Evolutionary conservation across 1,139 yeast genomes (phyloP).

Genomic region (Lodderomyces jiufengensis): DNA sequence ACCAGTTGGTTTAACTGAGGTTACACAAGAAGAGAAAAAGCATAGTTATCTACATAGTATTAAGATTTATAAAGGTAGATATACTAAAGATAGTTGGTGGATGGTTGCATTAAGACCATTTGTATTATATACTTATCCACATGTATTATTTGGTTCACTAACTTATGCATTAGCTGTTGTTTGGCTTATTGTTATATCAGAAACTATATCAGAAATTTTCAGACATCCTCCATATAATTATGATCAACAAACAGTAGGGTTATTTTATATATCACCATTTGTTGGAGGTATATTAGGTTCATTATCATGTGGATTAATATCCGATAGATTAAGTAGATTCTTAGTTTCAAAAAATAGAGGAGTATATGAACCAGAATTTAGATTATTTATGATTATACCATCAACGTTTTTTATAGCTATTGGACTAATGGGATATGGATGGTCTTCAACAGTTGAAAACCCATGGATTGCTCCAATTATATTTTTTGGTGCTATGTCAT

Average conservation of each 20-base stretch:
- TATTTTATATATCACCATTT: slow-evolving; percentile 56
- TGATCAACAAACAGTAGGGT: slow-evolving; percentile 48
- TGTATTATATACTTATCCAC: slow-evolving; percentile 48
- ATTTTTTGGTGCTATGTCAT: slow-evolving; percentile 53
- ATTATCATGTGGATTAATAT: slow-evolving; percentile 46
- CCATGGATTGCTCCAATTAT: slow-evolving; percentile 60
- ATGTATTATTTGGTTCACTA: slow-evolving; percentile 51
- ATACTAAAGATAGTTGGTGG: slow-evolving; percentile 52
- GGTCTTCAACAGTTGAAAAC: slow-evolving; percentile 48
- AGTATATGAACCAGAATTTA: slow-evolving; percentile 60
- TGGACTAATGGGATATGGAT: slow-evolving; percentile 63
- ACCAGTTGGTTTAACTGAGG: slow-evolving; percentile 21
- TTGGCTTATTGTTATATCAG: slow-evolving; percentile 61
- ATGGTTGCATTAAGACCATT: slow-evolving; percentile 58
- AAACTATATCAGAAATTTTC: slow-evolving; percentile 52
- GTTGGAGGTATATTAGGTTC: slow-evolving; percentile 60
- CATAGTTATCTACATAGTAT: slow-evolving; percentile 21
- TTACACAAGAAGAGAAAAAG: slow-evolving; percentile 9
- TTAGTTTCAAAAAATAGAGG: slow-evolving; percentile 45
- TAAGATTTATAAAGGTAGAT: slow-evolving; percentile 40
- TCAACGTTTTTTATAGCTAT: slow-evolving; percentile 41
- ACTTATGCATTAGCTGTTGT: slow-evolving; percentile 57
- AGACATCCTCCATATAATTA: slow-evolving; percentile 44
- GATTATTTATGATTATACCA: slow-evolving; percentile 54
- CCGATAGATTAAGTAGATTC: slow-evolving; percentile 44